phyloP scores from a whole-genome alignment of 306 rosid species.

The apple (Malus domestica) region DNA sequence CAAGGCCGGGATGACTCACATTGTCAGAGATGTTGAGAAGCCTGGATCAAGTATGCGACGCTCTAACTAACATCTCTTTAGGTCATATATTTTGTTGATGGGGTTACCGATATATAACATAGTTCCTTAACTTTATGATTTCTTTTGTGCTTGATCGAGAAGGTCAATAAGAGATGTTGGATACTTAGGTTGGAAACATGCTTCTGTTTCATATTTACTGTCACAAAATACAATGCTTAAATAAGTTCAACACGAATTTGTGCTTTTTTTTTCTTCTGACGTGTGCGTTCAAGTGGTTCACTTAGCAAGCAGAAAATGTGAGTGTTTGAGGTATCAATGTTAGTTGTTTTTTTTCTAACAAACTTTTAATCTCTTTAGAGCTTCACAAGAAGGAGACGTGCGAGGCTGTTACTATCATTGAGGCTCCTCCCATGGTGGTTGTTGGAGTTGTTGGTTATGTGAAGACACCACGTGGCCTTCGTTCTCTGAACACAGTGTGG shows the following conservation, averaged over 20 bases:
- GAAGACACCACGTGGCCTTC: constrained; percentile 87
- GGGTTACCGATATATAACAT: neutral
- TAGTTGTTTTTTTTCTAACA: neutral
- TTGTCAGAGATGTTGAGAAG: constrained; percentile 81
- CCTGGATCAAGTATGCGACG: constrained; percentile 60
- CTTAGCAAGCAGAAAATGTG: neutral
- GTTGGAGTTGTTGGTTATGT: constrained; percentile 87
- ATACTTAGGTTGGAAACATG: too few relatives aligned
- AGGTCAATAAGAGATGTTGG: too few relatives aligned
- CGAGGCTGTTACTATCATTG: constrained; percentile 76
- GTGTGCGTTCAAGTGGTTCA: neutral
- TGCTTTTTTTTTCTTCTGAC: neutral
- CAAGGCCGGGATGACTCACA: constrained; percentile 92
- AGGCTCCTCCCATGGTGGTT: constrained; percentile 78
- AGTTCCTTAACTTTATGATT: neutral
- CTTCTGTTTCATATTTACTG: too few relatives aligned
- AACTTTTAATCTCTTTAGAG: constrained; percentile 21
- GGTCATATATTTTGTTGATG: neutral
- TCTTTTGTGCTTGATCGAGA: neutral
- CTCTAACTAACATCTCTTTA: neutral
- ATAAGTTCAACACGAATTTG: too few relatives aligned
- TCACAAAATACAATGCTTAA: too few relatives aligned
- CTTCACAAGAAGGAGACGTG: constrained; percentile 91
- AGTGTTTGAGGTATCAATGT: neutral
- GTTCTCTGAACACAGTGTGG: constrained; percentile 72